Evolutionary conservation across 2,329 filamentous ascomycete genomes (phyloP).

Genomic region (Zalaria obscura): DNA sequence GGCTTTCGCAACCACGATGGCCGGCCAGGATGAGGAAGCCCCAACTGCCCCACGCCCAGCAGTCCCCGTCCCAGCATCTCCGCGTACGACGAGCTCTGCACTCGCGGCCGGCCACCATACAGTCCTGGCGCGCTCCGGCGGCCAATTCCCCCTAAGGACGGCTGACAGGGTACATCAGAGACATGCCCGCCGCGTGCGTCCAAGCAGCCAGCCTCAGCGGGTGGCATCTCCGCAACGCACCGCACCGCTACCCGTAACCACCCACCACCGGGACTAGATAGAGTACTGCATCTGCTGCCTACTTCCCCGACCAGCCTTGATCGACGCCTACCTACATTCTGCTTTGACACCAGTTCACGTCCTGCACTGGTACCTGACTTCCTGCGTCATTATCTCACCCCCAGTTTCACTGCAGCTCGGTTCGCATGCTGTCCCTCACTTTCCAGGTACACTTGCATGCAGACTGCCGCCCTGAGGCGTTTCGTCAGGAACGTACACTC

Average conservation of each 20-base stretch:
- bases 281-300: too few relatives aligned
- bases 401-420: conserved; percentile 3
- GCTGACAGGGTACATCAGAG: too few relatives aligned
- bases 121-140: too few relatives aligned
- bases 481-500: not conserved
- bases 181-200: too few relatives aligned
- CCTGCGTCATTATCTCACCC: not conserved
- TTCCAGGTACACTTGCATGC: conserved; percentile 5
- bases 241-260: too few relatives aligned
- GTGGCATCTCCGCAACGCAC: too few relatives aligned
- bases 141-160: too few relatives aligned
- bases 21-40: too few relatives aligned
- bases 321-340: not conserved
- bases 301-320: too few relatives aligned
- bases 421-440: conserved; percentile 3
- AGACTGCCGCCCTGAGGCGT: not conserved
- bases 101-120: not conserved
- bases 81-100: not conserved
- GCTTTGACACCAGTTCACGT: not conserved
- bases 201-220: too few relatives aligned
- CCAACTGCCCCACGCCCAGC: not conserved
- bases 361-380: conserved; percentile 5
- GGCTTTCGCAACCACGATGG: not conserved
- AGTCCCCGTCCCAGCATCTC: not conserved
- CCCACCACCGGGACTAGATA: too few relatives aligned